Evolutionary conservation across 73 alveolate genomes (phyloP), one percentile per base, ranked within the genome.

Genomic region (Paramecium biaurelia): DNA sequence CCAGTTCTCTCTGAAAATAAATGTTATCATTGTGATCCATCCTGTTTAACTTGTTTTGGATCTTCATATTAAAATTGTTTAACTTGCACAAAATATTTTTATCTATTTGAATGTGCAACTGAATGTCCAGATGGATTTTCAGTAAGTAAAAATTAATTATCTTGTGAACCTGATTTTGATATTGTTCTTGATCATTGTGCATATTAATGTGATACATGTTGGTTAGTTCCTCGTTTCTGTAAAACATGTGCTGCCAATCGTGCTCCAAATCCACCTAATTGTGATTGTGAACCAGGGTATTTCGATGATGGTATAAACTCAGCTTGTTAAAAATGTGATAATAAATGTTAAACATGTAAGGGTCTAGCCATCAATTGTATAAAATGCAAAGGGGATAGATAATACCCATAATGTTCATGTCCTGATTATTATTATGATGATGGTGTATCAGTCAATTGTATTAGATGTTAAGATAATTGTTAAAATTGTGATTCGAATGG

Each of bases 21-120:
- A 35, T 72, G 86, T 7, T 32, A 30, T 35, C 63, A 12, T 3
- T 72, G 86, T 34, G 67, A 72, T 37, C 18, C 86, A 8, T 34
- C 86, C 4, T 72, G 86, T 11, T 7, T 10, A 72, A 72, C 86
- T 34, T 72, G 86, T 7, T 72, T 72, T 72, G 86, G 86, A 9
- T 4, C 59, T 2, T 20, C 59, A 28, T 8, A 20, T 72, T 30
- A 72, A n/a, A 32, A 72, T 72, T 72, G 86, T 42, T 32, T 72
- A 72, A 72, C 86, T 37, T 72, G 86, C 10, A 1, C 59, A n/a
- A 12, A 15, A 11, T 38, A 28, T 34, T 72, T 72, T 37, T 72
- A 72, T 20, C 32, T 72, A 5, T 72, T 28, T 72, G 35, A 72
- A 72, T 72, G 86, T 32, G 86, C 35, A 4, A 11, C 3, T 15